Evolutionary conservation across 768 basidiomycete species (phyloP).

Genomic region (Baorangia bicolor): DNA sequence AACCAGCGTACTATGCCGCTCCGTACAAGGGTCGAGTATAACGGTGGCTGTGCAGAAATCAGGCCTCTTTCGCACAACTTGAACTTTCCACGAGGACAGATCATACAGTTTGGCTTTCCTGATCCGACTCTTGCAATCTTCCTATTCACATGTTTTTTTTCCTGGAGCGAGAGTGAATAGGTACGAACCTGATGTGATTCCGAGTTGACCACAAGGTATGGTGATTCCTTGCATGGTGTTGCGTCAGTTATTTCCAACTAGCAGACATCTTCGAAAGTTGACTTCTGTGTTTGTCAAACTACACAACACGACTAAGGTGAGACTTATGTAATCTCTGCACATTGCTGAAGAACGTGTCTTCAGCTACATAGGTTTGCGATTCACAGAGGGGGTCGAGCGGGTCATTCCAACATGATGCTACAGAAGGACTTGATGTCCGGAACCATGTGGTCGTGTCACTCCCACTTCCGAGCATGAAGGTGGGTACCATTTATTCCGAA

Average conservation of each 20-base stretch:
- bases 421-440: neutral
- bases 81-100: too few species aligned
- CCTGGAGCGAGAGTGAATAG: neutral
- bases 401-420: neutral
- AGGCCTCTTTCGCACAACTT: too few species aligned
- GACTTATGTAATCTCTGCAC: neutral
- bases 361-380: neutral
- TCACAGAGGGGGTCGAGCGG: neutral
- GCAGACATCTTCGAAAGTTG: neutral
- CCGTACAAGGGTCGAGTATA: too few species aligned
- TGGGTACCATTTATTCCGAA: neutral
- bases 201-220: neutral
- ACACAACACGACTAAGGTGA: neutral
- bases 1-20: too few species aligned
- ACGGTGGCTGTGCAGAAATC: slow-evolving; percentile 20
- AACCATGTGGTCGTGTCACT: neutral
- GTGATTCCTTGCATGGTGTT: neutral
- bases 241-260: neutral
- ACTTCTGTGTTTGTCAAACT: neutral
- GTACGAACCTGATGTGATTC: neutral
- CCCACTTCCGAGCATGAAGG: neutral
- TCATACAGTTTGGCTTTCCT: too few species aligned
- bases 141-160: neutral
- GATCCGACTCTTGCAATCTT: too few species aligned
- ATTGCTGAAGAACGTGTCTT: neutral